Evolutionary conservation across 345 rosid genomes (phyloP), one percentile per base, ranked within the genome.

Genomic region (Murraya koenigii): DNA sequence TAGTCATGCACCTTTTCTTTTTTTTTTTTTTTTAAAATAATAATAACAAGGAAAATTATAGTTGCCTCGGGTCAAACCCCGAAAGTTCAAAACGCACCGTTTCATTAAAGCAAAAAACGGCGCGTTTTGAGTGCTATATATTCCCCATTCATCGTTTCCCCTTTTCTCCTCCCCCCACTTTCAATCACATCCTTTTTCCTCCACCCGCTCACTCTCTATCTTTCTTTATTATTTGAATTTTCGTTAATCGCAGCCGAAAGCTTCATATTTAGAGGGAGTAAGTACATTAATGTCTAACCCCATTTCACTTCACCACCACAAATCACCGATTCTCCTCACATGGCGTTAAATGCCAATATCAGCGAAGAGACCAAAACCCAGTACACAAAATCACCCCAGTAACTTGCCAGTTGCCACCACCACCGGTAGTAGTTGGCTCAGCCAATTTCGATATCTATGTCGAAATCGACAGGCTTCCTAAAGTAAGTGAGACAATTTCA

Each of bases 361-460:
- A 79, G 17, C 77, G 60, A 33, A 38, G 79, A 72, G 32, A 66
- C 79, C 39, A 72, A 76, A 35, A 17, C 75, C 52, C 85, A 77
- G 38, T 32, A 44, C 59, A 81, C 87, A 68, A 70, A 58, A 35
- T n/a, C n/a, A 77, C 75, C 69, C 84, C 75, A 54, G 60, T 10
- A 17, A 19, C 56, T 1, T 0, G 56, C n/a, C n/a, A n/a, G n/a
- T n/a, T n/a, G n/a, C 56, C 56, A 1, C n/a, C 72, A 2, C 98
- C 98, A 2, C 74, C 94, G 3, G 94, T 92, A 7, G 98, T 96
- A 0, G 95, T 94, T 22, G 98, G 99, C 20, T 96, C 97, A 25
- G 98, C 98, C 32, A 96, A 96, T 75, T 93, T 91, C 44, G 98
- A 96, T 30, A 85, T 94, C 75, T 93, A 88, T 58, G 97, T 94